Evolutionary conservation across 495 filamentous ascomycete genomes (phyloP).

Genomic region (Friedmanniomyces endolithicus): DNA sequence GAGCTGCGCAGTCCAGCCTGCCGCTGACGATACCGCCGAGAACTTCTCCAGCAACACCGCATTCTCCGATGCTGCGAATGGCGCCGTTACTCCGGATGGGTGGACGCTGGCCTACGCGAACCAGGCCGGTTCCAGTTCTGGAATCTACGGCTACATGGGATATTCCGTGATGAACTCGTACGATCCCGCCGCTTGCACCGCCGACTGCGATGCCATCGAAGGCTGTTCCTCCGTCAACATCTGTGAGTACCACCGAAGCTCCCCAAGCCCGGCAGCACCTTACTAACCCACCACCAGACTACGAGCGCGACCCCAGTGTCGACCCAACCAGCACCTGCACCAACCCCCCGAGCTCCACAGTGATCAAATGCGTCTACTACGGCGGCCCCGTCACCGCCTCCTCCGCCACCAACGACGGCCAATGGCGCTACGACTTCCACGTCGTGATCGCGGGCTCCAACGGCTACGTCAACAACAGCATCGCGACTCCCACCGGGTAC

Average conservation of each 20-base stretch:
- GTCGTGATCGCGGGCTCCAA: slow-evolving; percentile 16
- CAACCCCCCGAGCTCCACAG: slow-evolving; percentile 10
- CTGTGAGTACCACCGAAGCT: slow-evolving; percentile 15
- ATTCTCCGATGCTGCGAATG: not conserved
- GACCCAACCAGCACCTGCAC: slow-evolving; percentile 10
- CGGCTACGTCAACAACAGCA: slow-evolving; percentile 11
- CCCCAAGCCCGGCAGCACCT: not conserved
- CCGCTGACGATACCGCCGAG: not conserved
- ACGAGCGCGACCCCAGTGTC: slow-evolving; percentile 14
- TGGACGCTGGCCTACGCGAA: slow-evolving; percentile 32
- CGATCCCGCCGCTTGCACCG: slow-evolving; percentile 23
- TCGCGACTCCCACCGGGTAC: slow-evolving; percentile 10
- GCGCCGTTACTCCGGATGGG: slow-evolving; percentile 29
- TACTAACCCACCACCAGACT: slow-evolving; percentile 6
- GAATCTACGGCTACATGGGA: slow-evolving; percentile 31
- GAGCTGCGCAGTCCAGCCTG: not conserved
- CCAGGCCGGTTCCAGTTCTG: slow-evolving; percentile 26
- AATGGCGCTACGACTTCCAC: slow-evolving; percentile 9
- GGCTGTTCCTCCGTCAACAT: slow-evolving; percentile 34
- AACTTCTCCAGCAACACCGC: not conserved
- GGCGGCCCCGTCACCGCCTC: slow-evolving; percentile 5
- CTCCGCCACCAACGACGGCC: slow-evolving; percentile 14
- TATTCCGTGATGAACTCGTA: slow-evolving; percentile 31
- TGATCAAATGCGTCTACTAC: slow-evolving; percentile 17
- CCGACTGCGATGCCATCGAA: slow-evolving; percentile 5